Percentiles rank a stretch among this genome's conserved stretches.
Evolutionary conservation across 1,139 yeast genomes (phyloP).

Genomic region (Lodderomyces beijingensis): DNA sequence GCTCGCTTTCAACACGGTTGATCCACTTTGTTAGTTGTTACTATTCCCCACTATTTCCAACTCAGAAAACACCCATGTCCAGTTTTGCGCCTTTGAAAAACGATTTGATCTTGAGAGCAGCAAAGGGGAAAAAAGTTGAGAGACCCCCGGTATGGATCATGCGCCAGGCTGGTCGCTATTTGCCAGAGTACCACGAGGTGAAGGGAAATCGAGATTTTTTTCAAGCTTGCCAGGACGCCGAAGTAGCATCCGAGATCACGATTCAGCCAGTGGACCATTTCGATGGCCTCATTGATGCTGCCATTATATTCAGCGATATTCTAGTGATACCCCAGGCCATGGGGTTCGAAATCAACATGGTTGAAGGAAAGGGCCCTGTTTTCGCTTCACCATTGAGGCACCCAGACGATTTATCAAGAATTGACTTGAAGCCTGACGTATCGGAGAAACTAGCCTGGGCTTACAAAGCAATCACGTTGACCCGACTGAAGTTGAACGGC

Average conservation of each 20-base stretch:
- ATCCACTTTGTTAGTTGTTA: not conserved
- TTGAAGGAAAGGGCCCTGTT: conserved; percentile 93
- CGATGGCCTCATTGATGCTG: conserved; percentile 89
- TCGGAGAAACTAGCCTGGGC: conserved; percentile 87
- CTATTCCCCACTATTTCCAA: too few species aligned
- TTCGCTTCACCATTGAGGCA: conserved; percentile 83
- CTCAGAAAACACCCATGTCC: conserved; percentile 23
- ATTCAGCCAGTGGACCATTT: conserved; percentile 93
- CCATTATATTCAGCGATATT: conserved; percentile 92
- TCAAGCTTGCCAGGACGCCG: conserved; percentile 90
- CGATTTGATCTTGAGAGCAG: conserved; percentile 88
- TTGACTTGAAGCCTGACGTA: conserved; percentile 65
- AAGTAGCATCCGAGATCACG: conserved; percentile 87
- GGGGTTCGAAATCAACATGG: conserved; percentile 94
- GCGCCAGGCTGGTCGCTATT: conserved; percentile 89
- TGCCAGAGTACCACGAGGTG: conserved; percentile 88
- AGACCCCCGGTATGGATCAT: conserved; percentile 98
- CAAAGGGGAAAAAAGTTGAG: conserved; percentile 75
- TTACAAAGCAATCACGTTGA: conserved; percentile 81
- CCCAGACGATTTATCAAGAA: conserved; percentile 59
- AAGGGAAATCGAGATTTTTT: conserved; percentile 88
- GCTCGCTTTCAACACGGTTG: not conserved
- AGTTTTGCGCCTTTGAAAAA: conserved; percentile 72
- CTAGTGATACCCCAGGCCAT: conserved; percentile 96
- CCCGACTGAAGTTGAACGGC: conserved; percentile 79